Evolutionary conservation across 768 basidiomycete species (phyloP), one percentile per base, ranked within the genome.

Genomic region (Mycena latifolia): DNA sequence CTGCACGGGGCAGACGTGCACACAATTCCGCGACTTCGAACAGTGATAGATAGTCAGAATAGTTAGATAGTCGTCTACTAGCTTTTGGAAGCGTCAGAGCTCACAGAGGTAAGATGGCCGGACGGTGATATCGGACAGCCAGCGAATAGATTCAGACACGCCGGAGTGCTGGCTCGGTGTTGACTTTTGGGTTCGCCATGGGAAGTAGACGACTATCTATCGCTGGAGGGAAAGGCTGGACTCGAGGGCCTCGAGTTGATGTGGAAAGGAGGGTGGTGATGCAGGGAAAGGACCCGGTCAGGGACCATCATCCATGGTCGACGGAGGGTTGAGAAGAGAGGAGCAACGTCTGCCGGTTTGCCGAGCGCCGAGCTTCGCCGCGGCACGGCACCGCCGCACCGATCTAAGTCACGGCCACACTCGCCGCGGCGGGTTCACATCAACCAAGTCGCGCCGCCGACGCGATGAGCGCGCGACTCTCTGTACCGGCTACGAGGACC

Each of bases 171-270:
- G 59, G 59, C 47, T 18, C 61, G 43, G 31, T 27, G 31, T 62
- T 27, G 24, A 54, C 43, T 24, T 62, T 41, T 55, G 45, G 52
- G 53, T 48, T 29, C 41, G 43, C n/a, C n/a, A n/a, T 48, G 50
- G 51, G 35, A 53, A 22, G 33, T 22, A 60, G 50, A 37, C n/a
- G 27, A 45, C 29, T 46, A 25, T 55, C 33, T n/a, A n/a, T n/a
- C n/a, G 31, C 22, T 54, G 52, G 31, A 24, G 27, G 43, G 22
- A 31, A 31, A 45, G 41, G 20, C 41, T 22, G 43, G 35, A 27
- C n/a, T n/a, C n/a, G 18, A 31, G 29, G 39, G 60, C 60, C 61
- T 62, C 53, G 61, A 54, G 53, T 35, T 55, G 61, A 62, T 62
- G 45, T 17, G 41, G 8, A 51, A 62, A 61, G 17, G 6, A 45